Percentiles rank a stretch among this genome's conserved stretches.
These are phyloP conservation scores for Psilocybe azurescens DNA, from an alignment of 768 basidiomycete species.

Conservation along the genomic window DNA sequence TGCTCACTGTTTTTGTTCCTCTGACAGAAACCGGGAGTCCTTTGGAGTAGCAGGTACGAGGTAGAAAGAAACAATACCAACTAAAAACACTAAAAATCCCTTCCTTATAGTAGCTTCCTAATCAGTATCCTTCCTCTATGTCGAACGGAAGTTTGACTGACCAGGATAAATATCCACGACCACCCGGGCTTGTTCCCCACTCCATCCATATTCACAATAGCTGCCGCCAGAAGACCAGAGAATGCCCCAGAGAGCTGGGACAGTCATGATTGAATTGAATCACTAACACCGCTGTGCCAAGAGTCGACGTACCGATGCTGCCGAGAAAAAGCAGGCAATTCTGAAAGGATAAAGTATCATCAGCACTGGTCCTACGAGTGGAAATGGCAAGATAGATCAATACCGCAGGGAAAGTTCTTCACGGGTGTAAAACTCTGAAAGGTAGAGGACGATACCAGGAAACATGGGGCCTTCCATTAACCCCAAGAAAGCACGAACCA, in stretches of 20 bases:
- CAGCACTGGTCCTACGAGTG: background rate
- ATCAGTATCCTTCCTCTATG: conserved; percentile 48
- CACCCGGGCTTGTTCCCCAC: conserved; percentile 57
- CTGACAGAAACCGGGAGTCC: conserved; percentile 34
- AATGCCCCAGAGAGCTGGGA: conserved; percentile 62
- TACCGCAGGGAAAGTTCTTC: conserved; percentile 23
- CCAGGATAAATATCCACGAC: conserved; percentile 67
- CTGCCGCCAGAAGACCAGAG: conserved; percentile 68
- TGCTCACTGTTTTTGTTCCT: conserved; percentile 36
- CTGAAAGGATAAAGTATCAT: conserved; percentile 24
- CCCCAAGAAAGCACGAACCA: conserved; percentile 56
- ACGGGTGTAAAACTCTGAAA: conserved; percentile 41
- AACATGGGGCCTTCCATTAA: conserved; percentile 51
- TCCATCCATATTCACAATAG: conserved; percentile 61
- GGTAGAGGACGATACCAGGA: conserved; percentile 43
- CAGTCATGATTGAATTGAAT: background rate
- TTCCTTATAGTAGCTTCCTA: conserved; percentile 31
- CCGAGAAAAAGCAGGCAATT: conserved; percentile 41
- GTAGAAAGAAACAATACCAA: conserved; percentile 50
- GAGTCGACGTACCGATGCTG: conserved; percentile 35
- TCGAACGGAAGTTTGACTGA: conserved; percentile 20
- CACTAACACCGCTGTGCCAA: background rate
- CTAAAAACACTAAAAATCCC: conserved; percentile 33
- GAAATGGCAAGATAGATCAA: background rate
- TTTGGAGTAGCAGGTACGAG: conserved; percentile 39